These are phyloP conservation scores for Eimeria falciformis DNA, from an alignment of 169 alveolate species.

Conservation along the genomic window DNA sequence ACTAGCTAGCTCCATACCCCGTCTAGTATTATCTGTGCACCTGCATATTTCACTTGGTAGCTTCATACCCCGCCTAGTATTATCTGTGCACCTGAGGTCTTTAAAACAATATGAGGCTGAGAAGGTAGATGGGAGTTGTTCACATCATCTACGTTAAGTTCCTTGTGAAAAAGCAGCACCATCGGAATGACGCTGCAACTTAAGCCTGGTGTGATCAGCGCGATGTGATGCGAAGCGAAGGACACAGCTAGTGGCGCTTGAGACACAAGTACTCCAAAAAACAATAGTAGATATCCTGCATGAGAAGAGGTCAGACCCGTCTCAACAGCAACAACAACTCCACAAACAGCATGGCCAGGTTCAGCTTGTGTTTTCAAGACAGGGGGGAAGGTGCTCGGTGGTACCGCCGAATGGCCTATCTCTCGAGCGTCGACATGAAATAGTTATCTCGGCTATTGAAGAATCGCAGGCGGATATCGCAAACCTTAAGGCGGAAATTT, in stretches of 20 bases:
- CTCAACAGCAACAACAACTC: constrained; percentile 16
- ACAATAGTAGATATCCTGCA: not conserved
- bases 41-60: too few relatives aligned
- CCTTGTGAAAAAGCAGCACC: too few relatives aligned
- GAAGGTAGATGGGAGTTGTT: too few relatives aligned
- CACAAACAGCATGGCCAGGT: not conserved
- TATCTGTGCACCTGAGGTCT: too few relatives aligned
- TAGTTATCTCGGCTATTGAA: constrained; percentile 8
- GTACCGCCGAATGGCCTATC: not conserved
- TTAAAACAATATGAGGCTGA: too few relatives aligned
- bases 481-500: not conserved
- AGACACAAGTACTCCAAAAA: constrained; percentile 5
- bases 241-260: not conserved
- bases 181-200: too few relatives aligned
- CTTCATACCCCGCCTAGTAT: too few relatives aligned
- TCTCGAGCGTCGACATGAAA: not conserved
- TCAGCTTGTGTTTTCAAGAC: not conserved
- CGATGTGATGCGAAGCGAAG: not conserved
- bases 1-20: too few relatives aligned
- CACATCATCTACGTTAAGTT: too few relatives aligned
- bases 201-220: too few relatives aligned
- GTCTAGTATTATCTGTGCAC: too few relatives aligned
- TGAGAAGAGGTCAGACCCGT: constrained; percentile 1
- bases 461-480: not conserved
- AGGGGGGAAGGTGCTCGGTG: constrained; percentile 1